A percentile compares a stretch with the other conserved stretches of the same genome.
These are phyloP conservation scores for Dentipellis fragilis DNA, from an alignment of 768 basidiomycete genomes.

Conservation along the genomic window DNA sequence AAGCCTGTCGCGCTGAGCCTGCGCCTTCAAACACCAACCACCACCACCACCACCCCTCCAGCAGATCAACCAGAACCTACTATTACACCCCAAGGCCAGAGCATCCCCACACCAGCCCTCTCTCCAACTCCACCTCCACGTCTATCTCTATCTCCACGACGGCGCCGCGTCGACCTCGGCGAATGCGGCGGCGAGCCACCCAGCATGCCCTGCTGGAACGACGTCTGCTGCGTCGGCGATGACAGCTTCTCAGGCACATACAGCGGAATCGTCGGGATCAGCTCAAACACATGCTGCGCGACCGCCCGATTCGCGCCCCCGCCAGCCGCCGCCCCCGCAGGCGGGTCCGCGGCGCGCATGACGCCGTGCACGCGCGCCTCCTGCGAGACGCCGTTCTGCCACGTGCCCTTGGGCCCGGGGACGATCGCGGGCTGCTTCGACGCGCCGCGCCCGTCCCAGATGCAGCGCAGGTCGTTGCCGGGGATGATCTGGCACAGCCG, in stretches of 20 bases:
- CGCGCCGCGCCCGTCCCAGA: conserved; percentile 77
- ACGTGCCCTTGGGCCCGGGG: conserved; percentile 36
- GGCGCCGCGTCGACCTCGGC: conserved; percentile 12
- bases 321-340: conserved; percentile 22
- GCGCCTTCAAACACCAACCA: too few relatives aligned
- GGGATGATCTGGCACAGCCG: conserved; percentile 74
- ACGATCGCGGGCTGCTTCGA: conserved; percentile 20
- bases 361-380: conserved; percentile 84
- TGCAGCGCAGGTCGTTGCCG: conserved; percentile 72
- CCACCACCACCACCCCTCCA: too few relatives aligned
- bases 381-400: conserved; percentile 44
- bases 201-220: conserved; percentile 23
- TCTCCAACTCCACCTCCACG: not conserved
- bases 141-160: not conserved
- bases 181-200: conserved; percentile 24
- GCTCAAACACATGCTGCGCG: conserved; percentile 68
- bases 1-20: too few relatives aligned
- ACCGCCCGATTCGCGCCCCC: conserved; percentile 33
- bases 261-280: conserved; percentile 67
- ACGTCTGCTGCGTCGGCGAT: conserved; percentile 24
- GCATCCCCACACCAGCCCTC: not conserved
- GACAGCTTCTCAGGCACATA: conserved; percentile 42
- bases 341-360: conserved; percentile 46
- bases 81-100: too few relatives aligned
- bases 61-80: too few relatives aligned